A percentile compares a stretch with the other conserved stretches of the same genome.
phyloP scores from a whole-genome alignment of 192 early-diverging fungal species.

The Globomyces pollinis-pini region DNA sequence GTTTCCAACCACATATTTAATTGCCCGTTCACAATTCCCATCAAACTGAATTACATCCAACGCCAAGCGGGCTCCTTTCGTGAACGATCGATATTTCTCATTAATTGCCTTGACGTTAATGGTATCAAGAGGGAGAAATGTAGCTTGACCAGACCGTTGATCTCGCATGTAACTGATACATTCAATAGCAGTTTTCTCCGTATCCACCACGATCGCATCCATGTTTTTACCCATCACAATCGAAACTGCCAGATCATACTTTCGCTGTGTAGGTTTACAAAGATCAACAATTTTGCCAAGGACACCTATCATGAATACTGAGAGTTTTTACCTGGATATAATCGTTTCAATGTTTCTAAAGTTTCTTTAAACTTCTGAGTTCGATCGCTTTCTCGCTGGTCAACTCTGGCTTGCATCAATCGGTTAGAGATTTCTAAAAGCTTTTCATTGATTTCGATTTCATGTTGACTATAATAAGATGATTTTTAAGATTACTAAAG shows the following conservation, averaged over 20 bases:
- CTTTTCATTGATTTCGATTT: slow-evolving; percentile 78
- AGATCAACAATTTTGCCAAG: slow-evolving; percentile 84
- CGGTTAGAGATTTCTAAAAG: slow-evolving; percentile 67
- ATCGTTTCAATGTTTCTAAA: slow-evolving; percentile 68
- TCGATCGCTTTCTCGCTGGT: slow-evolving; percentile 76
- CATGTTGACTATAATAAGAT: slow-evolving; percentile 54
- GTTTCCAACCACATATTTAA: slow-evolving; percentile 88
- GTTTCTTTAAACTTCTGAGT: slow-evolving; percentile 70
- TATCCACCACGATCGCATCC: slow-evolving; percentile 93
- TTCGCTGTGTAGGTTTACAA: slow-evolving; percentile 85
- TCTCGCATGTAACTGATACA: slow-evolving; percentile 93
- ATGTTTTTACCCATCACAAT: slow-evolving; percentile 84
- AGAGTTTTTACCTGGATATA: slow-evolving; percentile 57
- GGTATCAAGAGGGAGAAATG: slow-evolving; percentile 89
- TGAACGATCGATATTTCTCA: slow-evolving; percentile 70
- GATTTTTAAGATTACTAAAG: no score
- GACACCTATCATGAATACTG: no score
- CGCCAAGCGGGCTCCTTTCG: slow-evolving; percentile 82
- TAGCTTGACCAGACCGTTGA: slow-evolving; percentile 82
- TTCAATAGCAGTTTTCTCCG: slow-evolving; percentile 84
- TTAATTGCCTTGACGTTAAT: slow-evolving; percentile 64
- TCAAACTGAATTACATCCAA: slow-evolving; percentile 89
- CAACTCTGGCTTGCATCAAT: slow-evolving; percentile 72
- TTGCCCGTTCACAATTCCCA: slow-evolving; percentile 56
- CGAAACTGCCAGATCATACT: slow-evolving; percentile 80